Evolutionary conservation across 73 alveolate species (phyloP).

Genomic region (Halteria grandinella): DNA sequence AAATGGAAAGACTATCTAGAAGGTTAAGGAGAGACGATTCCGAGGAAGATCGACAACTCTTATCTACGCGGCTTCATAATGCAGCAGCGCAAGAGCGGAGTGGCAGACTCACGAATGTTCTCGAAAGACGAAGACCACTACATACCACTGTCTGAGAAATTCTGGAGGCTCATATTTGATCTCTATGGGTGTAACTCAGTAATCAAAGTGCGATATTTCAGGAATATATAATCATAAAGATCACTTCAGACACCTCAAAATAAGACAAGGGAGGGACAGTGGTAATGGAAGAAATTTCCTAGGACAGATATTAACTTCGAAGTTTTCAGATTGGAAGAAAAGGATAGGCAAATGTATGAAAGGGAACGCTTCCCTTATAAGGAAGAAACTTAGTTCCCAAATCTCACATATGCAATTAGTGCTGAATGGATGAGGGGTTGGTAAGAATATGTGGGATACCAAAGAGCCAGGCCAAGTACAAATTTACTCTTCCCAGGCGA

Average conservation of each 20-base stretch:
- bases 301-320: not conserved
- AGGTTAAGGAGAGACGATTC: too few relatives aligned
- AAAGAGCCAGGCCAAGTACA: not conserved
- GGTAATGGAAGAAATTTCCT: not conserved
- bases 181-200: constrained; percentile 17
- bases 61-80: not conserved
- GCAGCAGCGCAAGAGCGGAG: not conserved
- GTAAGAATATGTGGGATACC: not conserved
- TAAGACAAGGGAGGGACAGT: not conserved
- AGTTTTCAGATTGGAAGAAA: not conserved
- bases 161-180: constrained; percentile 39
- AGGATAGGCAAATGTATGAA: not conserved
- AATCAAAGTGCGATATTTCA: constrained; percentile 8
- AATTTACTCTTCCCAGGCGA: not conserved
- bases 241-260: not conserved
- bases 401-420: too few relatives aligned
- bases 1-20: too few relatives aligned
- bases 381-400: too few relatives aligned
- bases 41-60: constrained; percentile 10
- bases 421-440: not conserved
- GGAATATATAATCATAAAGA: not conserved
- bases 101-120: not conserved
- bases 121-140: constrained; percentile 11
- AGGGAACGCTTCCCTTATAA: not conserved
- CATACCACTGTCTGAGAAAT: not conserved